Base-by-base conservation (phyloP, 805 yeast genomes). In the Sporopachydermia lactativora region DNA sequence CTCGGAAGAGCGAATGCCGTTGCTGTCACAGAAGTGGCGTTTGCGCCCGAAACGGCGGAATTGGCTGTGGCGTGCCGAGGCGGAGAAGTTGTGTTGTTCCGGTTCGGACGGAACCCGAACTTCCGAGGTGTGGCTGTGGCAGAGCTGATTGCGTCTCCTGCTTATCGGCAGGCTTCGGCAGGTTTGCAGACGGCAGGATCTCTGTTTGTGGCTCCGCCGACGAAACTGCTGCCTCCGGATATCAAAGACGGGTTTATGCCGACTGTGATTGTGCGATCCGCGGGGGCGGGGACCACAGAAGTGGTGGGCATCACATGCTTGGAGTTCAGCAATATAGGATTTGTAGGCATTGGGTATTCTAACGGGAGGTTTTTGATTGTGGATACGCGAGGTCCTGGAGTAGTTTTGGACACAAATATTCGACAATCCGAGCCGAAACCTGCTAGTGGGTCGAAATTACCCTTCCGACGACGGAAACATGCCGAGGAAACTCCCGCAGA, bases 21-120 rank as follows among this genome's bases (percentile, higher is more conserved):
- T 15, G 59, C 70, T 0, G 73, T 86, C 6, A 55, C 65, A 1
- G 58, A 65, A 16, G 74, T 84, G 1, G 80, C 95, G 0, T 78
- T 82, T 58, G 81, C 94, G 1, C 75, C 84, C 15, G 82, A 77
- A 44, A 75, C 73, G n/a, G 72, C 77, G 5, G 95, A 86, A 52
- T 52, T 88, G 41, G 68, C 88, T 0, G 81, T 77, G 8, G 77
- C 86, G 0, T 62, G 77, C 24, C 70, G 61, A 6, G 66, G 70
- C 38, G 94, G 95, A 4, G 83, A 83, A 46, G 82, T 85, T 4
- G 73, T 80, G 1, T 55, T 88, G 8, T 82, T 82, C 58, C 75
- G 77, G 45, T 86, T 73, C 58, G 85, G 78, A 17, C 64, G 56
- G 5, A 79, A 78, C 49, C 60, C 58, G 36, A 58, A 3, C 47